Evolutionary conservation across 2,329 filamentous ascomycete species (phyloP).

Genomic region (Exserohilum turcica): DNA sequence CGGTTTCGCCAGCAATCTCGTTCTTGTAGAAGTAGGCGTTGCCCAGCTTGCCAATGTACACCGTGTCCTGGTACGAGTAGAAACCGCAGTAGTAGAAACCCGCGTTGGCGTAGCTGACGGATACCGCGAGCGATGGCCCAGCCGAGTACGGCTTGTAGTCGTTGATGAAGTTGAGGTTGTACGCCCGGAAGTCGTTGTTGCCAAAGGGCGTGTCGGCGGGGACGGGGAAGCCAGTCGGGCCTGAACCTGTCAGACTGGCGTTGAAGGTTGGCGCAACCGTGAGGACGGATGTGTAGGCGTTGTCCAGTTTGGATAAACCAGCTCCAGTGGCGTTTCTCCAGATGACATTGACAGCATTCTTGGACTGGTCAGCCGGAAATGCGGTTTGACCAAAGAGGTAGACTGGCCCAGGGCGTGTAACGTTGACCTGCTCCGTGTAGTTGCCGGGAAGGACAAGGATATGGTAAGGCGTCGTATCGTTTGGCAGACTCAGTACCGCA

Average conservation of each 20-base stretch:
- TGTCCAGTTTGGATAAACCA: slow-evolving; percentile 56
- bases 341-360: slow-evolving; percentile 62
- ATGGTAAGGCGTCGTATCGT: slow-evolving; percentile 54
- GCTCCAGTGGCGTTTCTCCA: slow-evolving; percentile 63
- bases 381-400: slow-evolving; percentile 66
- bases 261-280: slow-evolving; percentile 69
- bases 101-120: slow-evolving; percentile 66
- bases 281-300: slow-evolving; percentile 65
- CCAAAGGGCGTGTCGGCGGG: slow-evolving; percentile 67
- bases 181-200: slow-evolving; percentile 66
- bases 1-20: slow-evolving; percentile 67
- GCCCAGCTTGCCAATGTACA: slow-evolving; percentile 69
- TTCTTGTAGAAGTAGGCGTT: slow-evolving; percentile 68
- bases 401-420: slow-evolving; percentile 65
- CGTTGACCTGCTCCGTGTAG: slow-evolving; percentile 69
- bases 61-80: slow-evolving; percentile 71
- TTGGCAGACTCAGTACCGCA: slow-evolving; percentile 54
- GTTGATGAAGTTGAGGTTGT: slow-evolving; percentile 71
- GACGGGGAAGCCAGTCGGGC: slow-evolving; percentile 66
- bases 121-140: slow-evolving; percentile 65
- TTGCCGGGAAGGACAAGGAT: slow-evolving; percentile 66
- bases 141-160: slow-evolving; percentile 58
- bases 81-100: slow-evolving; percentile 71
- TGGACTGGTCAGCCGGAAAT: slow-evolving; percentile 52
- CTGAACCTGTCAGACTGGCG: slow-evolving; percentile 65